Conservation (phyloP, 495 filamentous ascomycete genomes). For the Hapsidospora chrysogenum region DNA sequence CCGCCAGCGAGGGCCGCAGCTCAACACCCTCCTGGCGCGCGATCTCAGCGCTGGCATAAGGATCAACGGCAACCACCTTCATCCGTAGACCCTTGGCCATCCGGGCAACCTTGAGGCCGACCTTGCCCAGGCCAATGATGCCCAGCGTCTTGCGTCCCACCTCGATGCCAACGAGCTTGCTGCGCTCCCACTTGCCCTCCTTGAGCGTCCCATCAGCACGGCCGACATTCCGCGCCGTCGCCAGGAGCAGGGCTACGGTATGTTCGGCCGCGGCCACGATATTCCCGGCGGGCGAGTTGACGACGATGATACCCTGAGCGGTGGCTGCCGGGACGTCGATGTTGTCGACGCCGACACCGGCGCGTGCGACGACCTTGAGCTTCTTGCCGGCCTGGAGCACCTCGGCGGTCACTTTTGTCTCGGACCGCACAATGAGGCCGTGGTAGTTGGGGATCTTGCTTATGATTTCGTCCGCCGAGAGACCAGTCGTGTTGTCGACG, state of each 20-base stretch:
- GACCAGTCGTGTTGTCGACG: slow-evolving; percentile 36
- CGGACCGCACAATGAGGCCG: slow-evolving; percentile 52
- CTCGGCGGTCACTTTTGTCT: slow-evolving; percentile 49
- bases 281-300: slow-evolving; percentile 54
- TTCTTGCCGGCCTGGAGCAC: slow-evolving; percentile 40
- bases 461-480: slow-evolving; percentile 38
- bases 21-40: slow-evolving; percentile 40
- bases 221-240: slow-evolving; percentile 46
- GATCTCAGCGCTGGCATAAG: slow-evolving; percentile 45
- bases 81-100: slow-evolving; percentile 55
- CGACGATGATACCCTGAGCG: slow-evolving; percentile 47
- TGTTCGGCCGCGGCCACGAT: slow-evolving; percentile 56
- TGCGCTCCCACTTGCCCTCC: slow-evolving; percentile 49
- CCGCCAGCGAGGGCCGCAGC: slow-evolving; percentile 31
- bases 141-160: slow-evolving; percentile 52
- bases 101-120: slow-evolving; percentile 52
- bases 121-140: slow-evolving; percentile 55
- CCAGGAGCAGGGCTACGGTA: slow-evolving; percentile 49
- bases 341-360: slow-evolving; percentile 64
- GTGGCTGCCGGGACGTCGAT: slow-evolving; percentile 53
- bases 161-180: slow-evolving; percentile 49
- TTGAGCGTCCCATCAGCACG: slow-evolving; percentile 41
- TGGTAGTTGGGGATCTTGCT: slow-evolving; percentile 44
- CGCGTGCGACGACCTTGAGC: slow-evolving; percentile 55
- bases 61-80: slow-evolving; percentile 47